Evolutionary conservation across 345 rosid genomes (phyloP).

Genomic region (Melaleuca alternifolia): DNA sequence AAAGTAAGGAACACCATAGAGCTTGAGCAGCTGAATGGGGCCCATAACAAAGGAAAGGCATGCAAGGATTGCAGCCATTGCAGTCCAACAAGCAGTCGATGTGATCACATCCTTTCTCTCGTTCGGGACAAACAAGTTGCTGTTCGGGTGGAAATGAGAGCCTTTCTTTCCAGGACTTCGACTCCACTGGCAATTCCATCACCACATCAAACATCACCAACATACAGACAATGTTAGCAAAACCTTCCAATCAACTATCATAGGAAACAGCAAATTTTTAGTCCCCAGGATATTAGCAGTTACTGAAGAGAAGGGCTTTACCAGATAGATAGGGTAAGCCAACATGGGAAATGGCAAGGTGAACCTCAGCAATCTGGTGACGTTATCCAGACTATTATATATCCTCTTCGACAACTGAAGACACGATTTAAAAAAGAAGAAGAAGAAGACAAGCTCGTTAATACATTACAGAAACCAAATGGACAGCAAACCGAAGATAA

Average conservation of each 20-base stretch:
- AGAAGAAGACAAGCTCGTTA: not conserved
- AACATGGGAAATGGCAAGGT: constrained; percentile 80
- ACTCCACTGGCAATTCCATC: constrained; percentile 37
- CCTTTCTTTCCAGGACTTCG: constrained; percentile 91
- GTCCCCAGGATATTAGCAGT: not conserved
- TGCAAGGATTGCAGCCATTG: constrained; percentile 54
- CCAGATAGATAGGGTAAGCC: constrained; percentile 93
- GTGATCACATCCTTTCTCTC: constrained; percentile 63
- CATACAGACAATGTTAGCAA: not conserved
- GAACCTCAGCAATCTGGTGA: constrained; percentile 48
- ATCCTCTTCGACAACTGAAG: constrained; percentile 71
- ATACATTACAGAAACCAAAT: not conserved
- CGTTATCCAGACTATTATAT: constrained; percentile 40
- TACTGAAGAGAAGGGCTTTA: constrained; percentile 9
- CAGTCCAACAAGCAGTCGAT: constrained; percentile 69
- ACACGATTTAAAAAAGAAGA: not conserved
- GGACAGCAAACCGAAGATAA: not conserved
- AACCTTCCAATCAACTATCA: not conserved
- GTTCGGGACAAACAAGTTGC: constrained; percentile 60
- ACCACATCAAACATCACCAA: not conserved
- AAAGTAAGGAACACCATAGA: constrained; percentile 65
- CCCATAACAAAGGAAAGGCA: constrained; percentile 44
- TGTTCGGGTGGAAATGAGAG: constrained; percentile 73
- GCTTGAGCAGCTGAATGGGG: constrained; percentile 52
- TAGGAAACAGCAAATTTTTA: not conserved